A percentile compares a stretch with the other conserved stretches of the same genome.
Evolutionary conservation across 345 rosid genomes (phyloP).

Genomic region (Salix exigua): DNA sequence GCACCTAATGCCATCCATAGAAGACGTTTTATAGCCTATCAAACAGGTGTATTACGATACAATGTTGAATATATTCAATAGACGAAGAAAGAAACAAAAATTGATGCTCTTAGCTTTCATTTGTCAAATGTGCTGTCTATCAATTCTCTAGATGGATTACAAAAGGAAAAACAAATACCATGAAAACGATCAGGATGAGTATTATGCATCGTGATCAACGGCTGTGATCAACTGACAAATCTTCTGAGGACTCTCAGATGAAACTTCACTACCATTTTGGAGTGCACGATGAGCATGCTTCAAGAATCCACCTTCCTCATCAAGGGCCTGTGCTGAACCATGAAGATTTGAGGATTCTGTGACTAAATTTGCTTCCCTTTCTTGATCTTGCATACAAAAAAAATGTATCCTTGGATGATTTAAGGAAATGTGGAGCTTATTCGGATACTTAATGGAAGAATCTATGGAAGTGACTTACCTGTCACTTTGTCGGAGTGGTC

Average conservation of each 20-base stretch:
- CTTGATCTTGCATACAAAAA: conserved; percentile 18
- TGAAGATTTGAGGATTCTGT: conserved; percentile 35
- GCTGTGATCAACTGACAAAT: conserved; percentile 36
- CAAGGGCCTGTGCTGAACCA: conserved; percentile 42
- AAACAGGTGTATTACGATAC: too few species aligned
- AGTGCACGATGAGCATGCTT: conserved; percentile 23
- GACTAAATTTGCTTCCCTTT: conserved; percentile 20
- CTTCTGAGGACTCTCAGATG: conserved; percentile 38
- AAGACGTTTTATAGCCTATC: too few species aligned
- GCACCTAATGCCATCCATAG: too few species aligned
- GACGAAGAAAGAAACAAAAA: too few species aligned
- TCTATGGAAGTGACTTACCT: conserved; percentile 25
- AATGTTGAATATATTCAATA: too few species aligned
- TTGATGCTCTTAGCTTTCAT: too few species aligned
- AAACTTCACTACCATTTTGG: conserved; percentile 32
- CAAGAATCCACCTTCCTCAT: conserved; percentile 33
- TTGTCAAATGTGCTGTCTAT: too few species aligned
- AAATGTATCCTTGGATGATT: conserved; percentile 11
- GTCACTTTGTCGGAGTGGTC: conserved; percentile 21
- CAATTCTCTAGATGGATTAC: conserved; percentile 5
- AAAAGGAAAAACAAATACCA: background rate
- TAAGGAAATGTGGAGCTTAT: too few species aligned
- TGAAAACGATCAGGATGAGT: conserved; percentile 9
- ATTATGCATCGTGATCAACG: conserved; percentile 18
- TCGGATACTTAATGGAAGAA: background rate